Percentiles rank a stretch among this genome's conserved stretches.
phyloP scores from a whole-genome alignment of 371 early-diverging fungal species.

The Mucor ambiguus region DNA sequence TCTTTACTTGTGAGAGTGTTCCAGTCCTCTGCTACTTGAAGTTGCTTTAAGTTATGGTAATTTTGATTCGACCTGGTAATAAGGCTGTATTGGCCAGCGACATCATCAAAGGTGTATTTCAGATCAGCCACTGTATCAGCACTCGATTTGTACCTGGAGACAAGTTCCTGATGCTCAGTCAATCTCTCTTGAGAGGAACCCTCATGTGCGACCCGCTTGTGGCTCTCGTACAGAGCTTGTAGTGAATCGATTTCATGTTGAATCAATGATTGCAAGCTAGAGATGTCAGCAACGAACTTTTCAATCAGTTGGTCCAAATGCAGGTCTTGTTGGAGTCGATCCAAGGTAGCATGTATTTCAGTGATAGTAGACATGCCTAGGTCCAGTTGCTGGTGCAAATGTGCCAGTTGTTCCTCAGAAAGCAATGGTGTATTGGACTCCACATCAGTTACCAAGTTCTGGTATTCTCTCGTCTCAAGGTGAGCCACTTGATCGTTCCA shows the following conservation, averaged over 20 bases:
- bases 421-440: slow-evolving; percentile 1
- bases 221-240: slow-evolving; percentile 7
- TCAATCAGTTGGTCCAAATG: slow-evolving; percentile 23
- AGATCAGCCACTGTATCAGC: slow-evolving; percentile 15
- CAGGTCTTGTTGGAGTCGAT: slow-evolving; percentile 10
- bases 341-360: slow-evolving; percentile 5
- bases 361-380: slow-evolving; percentile 6
- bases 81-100: slow-evolving; percentile 12
- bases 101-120: slow-evolving; percentile 22
- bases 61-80: slow-evolving; percentile 12
- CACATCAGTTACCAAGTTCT: slow-evolving; percentile 14
- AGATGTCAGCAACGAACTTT: slow-evolving; percentile 19
- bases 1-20: not conserved
- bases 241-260: not conserved
- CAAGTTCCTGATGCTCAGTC: slow-evolving; percentile 16
- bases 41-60: not conserved
- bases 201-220: not conserved
- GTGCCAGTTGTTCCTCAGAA: not conserved
- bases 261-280: slow-evolving; percentile 10
- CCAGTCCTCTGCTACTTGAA: slow-evolving; percentile 12
- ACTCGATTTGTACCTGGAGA: slow-evolving; percentile 15
- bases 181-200: slow-evolving; percentile 6
- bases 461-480: slow-evolving; percentile 10
- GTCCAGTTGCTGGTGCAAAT: not conserved
- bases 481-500: slow-evolving; percentile 3